These are phyloP conservation scores for Parmales sp. DNA, from an alignment of 108 stramenopile species.

Conservation along the genomic window DNA sequence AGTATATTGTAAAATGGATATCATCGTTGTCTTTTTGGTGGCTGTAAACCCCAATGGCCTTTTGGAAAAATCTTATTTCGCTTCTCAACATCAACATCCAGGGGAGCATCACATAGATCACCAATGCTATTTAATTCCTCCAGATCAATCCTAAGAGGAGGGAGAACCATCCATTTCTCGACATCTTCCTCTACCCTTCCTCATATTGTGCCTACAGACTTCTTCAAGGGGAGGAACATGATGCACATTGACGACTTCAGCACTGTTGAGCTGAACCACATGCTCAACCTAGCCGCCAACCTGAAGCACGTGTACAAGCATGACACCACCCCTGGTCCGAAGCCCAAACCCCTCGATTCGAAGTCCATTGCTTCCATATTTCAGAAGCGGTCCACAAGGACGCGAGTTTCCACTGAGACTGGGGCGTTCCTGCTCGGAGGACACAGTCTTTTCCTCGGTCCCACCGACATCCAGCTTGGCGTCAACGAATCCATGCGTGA, in stretches of 20 bases:
- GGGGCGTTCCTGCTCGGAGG: constrained; percentile 87
- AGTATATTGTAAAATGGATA: too few species aligned
- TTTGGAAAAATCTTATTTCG: too few species aligned
- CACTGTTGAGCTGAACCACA: constrained; percentile 68
- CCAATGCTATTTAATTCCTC: too few species aligned
- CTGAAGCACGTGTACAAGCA: constrained; percentile 60
- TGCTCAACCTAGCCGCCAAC: constrained; percentile 59
- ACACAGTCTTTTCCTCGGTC: constrained; percentile 83
- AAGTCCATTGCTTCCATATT: constrained; percentile 86
- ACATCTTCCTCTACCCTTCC: not conserved
- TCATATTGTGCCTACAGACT: too few species aligned
- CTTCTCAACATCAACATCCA: too few species aligned
- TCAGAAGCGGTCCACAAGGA: constrained; percentile 90
- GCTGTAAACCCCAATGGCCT: too few species aligned
- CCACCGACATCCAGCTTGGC: constrained; percentile 87
- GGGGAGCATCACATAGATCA: too few species aligned
- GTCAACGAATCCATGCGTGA: constrained; percentile 90
- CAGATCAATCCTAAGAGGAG: not conserved
- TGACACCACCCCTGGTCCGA: constrained; percentile 30
- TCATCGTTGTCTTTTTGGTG: too few species aligned
- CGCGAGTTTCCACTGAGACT: constrained; percentile 91
- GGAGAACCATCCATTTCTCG: not conserved
- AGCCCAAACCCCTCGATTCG: constrained; percentile 67
- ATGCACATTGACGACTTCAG: constrained; percentile 72
- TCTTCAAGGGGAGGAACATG: constrained; percentile 53